Evolutionary conservation across 2,329 filamentous ascomycete genomes (phyloP).

Genomic region (Byssoonygena ceratinophila): DNA sequence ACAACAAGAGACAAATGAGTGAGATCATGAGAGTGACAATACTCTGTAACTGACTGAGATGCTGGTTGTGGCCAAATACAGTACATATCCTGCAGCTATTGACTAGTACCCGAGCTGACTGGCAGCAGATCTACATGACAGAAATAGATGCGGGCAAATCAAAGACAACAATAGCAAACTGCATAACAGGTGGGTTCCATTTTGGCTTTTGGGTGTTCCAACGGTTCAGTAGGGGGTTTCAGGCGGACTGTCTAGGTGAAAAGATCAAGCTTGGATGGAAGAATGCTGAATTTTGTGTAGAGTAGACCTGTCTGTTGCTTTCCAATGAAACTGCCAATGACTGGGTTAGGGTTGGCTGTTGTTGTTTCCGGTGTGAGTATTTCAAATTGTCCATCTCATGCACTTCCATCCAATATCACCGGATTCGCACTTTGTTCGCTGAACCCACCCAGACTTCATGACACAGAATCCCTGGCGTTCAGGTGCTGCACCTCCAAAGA

Average conservation of each 20-base stretch:
- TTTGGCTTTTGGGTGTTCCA: neutral
- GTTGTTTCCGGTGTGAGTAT: neutral
- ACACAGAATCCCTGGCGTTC: neutral
- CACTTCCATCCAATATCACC: conserved; percentile 2
- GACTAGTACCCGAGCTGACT: neutral
- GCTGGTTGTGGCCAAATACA: too few species aligned
- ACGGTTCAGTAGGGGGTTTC: conserved; percentile 1
- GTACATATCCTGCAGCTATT: neutral
- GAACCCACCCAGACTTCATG: neutral
- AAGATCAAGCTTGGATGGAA: neutral
- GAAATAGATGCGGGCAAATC: too few species aligned
- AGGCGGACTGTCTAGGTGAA: neutral
- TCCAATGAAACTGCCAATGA: neutral
- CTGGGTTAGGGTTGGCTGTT: neutral
- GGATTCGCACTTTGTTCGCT: conserved; percentile 2
- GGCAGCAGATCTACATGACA: too few species aligned
- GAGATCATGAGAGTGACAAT: too few species aligned
- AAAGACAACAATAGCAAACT: too few species aligned
- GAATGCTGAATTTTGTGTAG: neutral
- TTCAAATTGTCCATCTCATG: neutral
- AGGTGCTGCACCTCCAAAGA: neutral
- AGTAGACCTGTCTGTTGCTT: neutral
- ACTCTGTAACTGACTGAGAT: too few species aligned
- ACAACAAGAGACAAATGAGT: too few species aligned
- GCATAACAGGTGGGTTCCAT: neutral